Evolutionary conservation across 2,329 filamentous ascomycete species (phyloP).

Genomic region (Aplosporella prunicola): DNA sequence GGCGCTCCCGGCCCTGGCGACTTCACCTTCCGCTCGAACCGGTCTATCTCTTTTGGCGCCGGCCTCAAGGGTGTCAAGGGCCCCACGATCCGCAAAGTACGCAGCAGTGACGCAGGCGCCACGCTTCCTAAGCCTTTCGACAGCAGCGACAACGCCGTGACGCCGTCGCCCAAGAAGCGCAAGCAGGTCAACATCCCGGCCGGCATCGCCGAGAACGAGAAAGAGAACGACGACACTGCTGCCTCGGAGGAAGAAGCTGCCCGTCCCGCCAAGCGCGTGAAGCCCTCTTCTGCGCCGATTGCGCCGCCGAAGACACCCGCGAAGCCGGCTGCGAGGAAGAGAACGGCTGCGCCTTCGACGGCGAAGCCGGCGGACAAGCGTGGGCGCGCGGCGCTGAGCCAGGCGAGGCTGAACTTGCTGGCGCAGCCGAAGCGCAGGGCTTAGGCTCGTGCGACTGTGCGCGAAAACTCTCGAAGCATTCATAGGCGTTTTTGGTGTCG

Average conservation of each 20-base stretch:
- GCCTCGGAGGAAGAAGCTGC: constrained; percentile 20
- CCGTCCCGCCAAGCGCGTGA: constrained; percentile 27
- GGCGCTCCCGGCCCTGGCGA: constrained; percentile 25
- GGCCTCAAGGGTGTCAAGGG: constrained; percentile 22
- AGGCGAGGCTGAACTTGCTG: constrained; percentile 28
- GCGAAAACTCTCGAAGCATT: too few relatives aligned
- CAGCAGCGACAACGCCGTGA: constrained; percentile 7
- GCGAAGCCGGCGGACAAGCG: constrained; percentile 14
- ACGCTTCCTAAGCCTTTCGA: constrained; percentile 14
- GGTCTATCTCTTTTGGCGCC: constrained; percentile 35
- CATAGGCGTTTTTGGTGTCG: too few relatives aligned
- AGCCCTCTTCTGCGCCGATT: too few relatives aligned
- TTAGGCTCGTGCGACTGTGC: background rate
- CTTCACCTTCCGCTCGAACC: constrained; percentile 41
- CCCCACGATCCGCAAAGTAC: constrained; percentile 31
- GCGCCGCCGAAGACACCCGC: constrained; percentile 16
- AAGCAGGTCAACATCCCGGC: constrained; percentile 28
- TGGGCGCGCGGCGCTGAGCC: constrained; percentile 25
- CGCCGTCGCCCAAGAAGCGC: constrained; percentile 27
- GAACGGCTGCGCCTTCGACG: constrained; percentile 19
- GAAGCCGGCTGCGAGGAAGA: constrained; percentile 20
- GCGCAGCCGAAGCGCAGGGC: constrained; percentile 28
- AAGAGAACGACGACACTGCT: constrained; percentile 36
- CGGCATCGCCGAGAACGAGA: constrained; percentile 30
- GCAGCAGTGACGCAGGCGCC: constrained; percentile 32